These are phyloP conservation scores for Amanita rubescens DNA, from an alignment of 768 basidiomycete genomes.

Conservation along the genomic window DNA sequence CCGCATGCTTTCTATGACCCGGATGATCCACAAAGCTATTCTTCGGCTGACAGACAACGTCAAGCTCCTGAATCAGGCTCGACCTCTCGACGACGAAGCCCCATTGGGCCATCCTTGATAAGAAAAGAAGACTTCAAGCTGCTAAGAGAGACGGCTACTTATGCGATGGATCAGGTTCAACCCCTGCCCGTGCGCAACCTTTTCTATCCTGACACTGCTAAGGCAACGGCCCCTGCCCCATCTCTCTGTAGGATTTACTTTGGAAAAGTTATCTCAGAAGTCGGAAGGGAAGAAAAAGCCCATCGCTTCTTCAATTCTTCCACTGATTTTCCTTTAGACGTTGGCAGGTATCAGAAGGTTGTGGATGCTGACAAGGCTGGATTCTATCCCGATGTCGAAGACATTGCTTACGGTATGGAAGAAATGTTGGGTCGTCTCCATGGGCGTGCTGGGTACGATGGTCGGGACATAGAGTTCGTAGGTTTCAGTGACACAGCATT, in stretches of 20 bases:
- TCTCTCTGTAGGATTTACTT: constrained; percentile 23
- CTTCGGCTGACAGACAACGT: not conserved
- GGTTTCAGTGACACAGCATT: constrained; percentile 12
- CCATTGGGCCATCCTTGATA: not conserved
- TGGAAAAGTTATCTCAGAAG: constrained; percentile 15
- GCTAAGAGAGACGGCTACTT: constrained; percentile 11
- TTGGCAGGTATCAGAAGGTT: constrained; percentile 12
- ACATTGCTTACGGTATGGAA: constrained; percentile 22
- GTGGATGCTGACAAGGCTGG: constrained; percentile 3
- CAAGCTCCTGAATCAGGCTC: not conserved
- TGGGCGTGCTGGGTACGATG: constrained; percentile 21
- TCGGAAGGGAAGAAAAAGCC: not conserved
- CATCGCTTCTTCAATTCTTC: constrained; percentile 18
- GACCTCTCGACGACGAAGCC: not conserved
- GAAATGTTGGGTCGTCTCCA: constrained; percentile 23
- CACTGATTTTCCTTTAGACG: constrained; percentile 23
- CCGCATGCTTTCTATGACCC: constrained; percentile 1
- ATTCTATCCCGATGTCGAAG: constrained; percentile 9
- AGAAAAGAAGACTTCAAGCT: not conserved
- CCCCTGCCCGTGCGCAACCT: constrained; percentile 15
- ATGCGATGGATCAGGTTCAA: constrained; percentile 21
- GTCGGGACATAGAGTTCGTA: constrained; percentile 25
- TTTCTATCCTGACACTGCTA: constrained; percentile 14
- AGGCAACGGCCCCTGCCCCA: constrained; percentile 6
- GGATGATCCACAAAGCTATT: not conserved